Evolutionary conservation across 768 basidiomycete species (phyloP).

Genomic region (Mycena indigotica): DNA sequence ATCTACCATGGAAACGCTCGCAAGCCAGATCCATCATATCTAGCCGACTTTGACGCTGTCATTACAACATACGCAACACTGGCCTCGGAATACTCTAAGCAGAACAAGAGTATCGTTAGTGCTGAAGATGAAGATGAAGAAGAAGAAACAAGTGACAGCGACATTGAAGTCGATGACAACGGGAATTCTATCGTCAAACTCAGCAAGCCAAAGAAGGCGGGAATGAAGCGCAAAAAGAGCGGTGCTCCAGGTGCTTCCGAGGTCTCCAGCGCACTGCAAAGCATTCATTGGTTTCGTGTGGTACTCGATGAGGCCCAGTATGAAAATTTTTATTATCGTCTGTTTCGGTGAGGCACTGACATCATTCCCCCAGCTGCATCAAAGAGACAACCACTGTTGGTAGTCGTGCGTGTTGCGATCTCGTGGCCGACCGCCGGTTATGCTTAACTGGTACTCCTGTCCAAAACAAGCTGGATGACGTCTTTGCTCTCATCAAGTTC

Average conservation of each 20-base stretch:
- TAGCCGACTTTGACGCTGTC: slow-evolving; percentile 94
- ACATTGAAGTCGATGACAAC: slow-evolving; percentile 66
- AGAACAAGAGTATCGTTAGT: slow-evolving; percentile 63
- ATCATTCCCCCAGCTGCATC: slow-evolving; percentile 67
- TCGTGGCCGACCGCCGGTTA: slow-evolving; percentile 89
- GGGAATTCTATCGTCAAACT: slow-evolving; percentile 63
- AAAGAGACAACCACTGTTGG: slow-evolving; percentile 95
- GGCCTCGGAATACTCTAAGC: slow-evolving; percentile 93
- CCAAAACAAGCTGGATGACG: slow-evolving; percentile 98
- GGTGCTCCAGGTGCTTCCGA: slow-evolving; percentile 40
- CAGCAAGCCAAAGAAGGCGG: slow-evolving; percentile 68
- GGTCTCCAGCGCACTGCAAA: slow-evolving; percentile 81
- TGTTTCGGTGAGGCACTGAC: slow-evolving; percentile 1
- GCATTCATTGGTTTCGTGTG: slow-evolving; percentile 94
- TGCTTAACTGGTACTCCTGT: slow-evolving; percentile 98
- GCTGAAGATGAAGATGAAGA: slow-evolving; percentile 65
- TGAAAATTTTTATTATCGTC: slow-evolving; percentile 32
- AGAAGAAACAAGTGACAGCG: slow-evolving; percentile 70
- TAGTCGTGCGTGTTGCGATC: slow-evolving; percentile 92
- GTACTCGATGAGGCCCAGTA: slow-evolving; percentile 96
- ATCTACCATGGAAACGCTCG: slow-evolving; percentile 94
- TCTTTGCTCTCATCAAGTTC: slow-evolving; percentile 97
- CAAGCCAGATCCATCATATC: slow-evolving; percentile 78
- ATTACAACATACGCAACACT: slow-evolving; percentile 97
- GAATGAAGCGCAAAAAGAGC: slow-evolving; percentile 66